Percentiles rank a stretch among this genome's conserved stretches.
These are phyloP conservation scores for Metarhizium brunneum DNA, from an alignment of 2,329 filamentous ascomycete species.

Conservation along the genomic window DNA sequence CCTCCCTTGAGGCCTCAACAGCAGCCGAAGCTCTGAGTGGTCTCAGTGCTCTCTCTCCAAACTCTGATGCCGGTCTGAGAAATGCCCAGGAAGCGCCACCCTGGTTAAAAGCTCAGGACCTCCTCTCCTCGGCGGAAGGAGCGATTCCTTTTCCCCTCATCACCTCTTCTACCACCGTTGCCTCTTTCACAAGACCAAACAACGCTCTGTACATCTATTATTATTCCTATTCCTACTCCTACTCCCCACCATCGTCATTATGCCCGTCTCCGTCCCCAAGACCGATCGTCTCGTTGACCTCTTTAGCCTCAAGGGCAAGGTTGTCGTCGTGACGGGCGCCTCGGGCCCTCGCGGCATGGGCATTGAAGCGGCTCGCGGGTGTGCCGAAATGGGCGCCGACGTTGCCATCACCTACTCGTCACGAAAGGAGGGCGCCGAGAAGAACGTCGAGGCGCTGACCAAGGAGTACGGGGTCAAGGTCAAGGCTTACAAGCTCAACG, in stretches of 20 bases:
- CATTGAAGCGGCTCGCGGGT: conserved; percentile 57
- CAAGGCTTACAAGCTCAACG: conserved; percentile 51
- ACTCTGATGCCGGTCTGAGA: too few relatives aligned
- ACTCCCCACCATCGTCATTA: conserved; percentile 15
- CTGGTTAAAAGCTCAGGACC: not conserved
- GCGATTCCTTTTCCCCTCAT: not conserved
- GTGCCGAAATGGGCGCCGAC: conserved; percentile 62
- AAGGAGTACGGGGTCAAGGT: conserved; percentile 60
- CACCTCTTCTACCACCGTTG: not conserved
- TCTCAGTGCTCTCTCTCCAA: not conserved
- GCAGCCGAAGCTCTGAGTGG: not conserved
- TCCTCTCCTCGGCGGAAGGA: not conserved
- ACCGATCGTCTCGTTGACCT: conserved; percentile 52
- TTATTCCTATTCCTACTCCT: too few relatives aligned
- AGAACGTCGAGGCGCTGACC: conserved; percentile 55
- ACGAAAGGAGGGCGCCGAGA: conserved; percentile 56
- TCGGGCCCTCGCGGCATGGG: conserved; percentile 64
- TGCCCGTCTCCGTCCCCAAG: conserved; percentile 50
- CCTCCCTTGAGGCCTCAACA: not conserved
- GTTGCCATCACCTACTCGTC: conserved; percentile 65
- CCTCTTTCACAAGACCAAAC: not conserved
- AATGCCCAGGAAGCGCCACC: too few relatives aligned
- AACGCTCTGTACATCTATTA: not conserved
- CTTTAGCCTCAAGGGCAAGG: conserved; percentile 65
- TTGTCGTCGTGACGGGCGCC: conserved; percentile 61